Conservation (phyloP, 306 rosid genomes). For the Begonia fuchsioides region DNA sequence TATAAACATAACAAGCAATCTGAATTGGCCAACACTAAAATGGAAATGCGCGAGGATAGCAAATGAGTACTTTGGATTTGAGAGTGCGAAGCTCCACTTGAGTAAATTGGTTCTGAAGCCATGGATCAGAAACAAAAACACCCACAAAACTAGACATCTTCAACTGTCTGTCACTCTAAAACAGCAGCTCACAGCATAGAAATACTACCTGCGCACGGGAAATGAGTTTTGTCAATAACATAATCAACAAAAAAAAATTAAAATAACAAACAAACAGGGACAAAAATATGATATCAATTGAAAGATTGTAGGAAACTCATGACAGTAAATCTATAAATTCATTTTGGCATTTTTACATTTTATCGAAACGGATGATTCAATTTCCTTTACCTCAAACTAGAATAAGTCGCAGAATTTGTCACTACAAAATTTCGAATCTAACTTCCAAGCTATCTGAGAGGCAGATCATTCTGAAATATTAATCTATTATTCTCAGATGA, state of each 20-base stretch:
- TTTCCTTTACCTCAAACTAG: no score
- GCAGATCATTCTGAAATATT: no score
- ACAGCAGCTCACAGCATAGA: constrained; percentile 11
- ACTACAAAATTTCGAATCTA: constrained; percentile 1
- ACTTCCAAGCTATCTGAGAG: no score
- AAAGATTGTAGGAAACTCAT: background rate
- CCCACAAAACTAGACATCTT: constrained; percentile 80
- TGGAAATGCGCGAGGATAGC: background rate
- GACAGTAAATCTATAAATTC: no score
- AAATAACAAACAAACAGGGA: background rate
- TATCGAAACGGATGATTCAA: no score
- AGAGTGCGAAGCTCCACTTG: constrained; percentile 91
- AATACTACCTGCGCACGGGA: constrained; percentile 9
- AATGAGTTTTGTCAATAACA: no score
- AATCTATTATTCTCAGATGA: no score
- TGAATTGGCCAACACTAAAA: background rate
- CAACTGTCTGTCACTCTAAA: constrained; percentile 16
- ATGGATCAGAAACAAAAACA: constrained; percentile 96
- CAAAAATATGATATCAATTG: background rate
- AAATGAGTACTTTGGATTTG: constrained; percentile 52
- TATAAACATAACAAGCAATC: background rate
- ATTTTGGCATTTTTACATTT: no score
- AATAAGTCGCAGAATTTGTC: background rate
- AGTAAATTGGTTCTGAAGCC: constrained; percentile 92
- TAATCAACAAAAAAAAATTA: background rate